These are phyloP conservation scores for Handroanthus guayacan DNA, from an alignment of 257 asterid genomes.

Conservation along the genomic window DNA sequence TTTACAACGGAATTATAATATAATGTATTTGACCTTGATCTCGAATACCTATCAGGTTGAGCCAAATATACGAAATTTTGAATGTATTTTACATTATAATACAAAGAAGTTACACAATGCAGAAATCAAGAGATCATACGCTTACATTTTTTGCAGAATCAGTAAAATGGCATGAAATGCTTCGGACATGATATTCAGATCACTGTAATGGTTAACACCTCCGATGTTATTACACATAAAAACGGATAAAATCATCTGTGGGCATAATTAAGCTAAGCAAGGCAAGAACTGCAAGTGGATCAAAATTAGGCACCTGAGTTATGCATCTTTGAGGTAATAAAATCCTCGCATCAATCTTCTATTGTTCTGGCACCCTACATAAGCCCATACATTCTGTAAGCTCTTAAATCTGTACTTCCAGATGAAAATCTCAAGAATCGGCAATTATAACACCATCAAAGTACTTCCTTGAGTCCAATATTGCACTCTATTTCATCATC, in stretches of 20 bases:
- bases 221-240: not conserved
- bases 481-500: not conserved
- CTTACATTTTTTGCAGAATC: not conserved
- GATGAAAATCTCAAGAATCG: not conserved
- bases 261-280: not conserved
- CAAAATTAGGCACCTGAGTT: not conserved
- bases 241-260: not conserved
- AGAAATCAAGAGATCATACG: too few species aligned
- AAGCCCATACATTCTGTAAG: not conserved
- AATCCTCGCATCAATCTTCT: not conserved
- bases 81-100: too few species aligned
- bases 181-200: not conserved
- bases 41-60: too few species aligned
- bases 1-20: too few species aligned
- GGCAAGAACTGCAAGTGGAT: not conserved
- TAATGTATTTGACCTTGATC: too few species aligned
- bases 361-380: not conserved
- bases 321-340: not conserved
- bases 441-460: not conserved
- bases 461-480: not conserved
- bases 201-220: not conserved
- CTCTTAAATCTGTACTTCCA: not conserved
- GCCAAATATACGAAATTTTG: too few species aligned
- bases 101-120: too few species aligned
- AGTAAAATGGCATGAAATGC: not conserved